Base-by-base conservation (phyloP, 2,329 filamentous ascomycete species). In the Elsinoe fawcettii region DNA sequence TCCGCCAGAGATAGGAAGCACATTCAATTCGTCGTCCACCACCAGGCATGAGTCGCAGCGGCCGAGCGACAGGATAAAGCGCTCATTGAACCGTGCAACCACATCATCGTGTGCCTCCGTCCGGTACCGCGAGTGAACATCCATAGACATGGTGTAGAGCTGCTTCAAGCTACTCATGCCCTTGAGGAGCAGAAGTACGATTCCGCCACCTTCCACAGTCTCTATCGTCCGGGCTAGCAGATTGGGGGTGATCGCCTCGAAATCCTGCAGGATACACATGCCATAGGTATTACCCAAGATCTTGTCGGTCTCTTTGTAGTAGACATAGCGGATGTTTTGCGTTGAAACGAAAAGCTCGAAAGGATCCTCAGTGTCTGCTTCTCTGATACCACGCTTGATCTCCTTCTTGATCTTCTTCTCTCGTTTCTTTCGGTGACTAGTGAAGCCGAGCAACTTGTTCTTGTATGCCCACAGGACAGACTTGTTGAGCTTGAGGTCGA, bases 221-320 rank as follows among this genome's bases (percentile, higher is more conserved):
- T 99, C 95, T 64, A 99, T 89, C 1, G 91, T 96, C 61, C 92
- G 83, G 20, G 93, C 93, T 30, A 99, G 81, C 63, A 96, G 80
- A 69, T 99, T 99, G n/a, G 93, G 93, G 8, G 93, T 99, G 64
- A 99, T 82, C 39, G 91, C 93, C 73, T 99, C 93, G 66, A 99
- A 99, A 69, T 99, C 93, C 72, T 99, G 93, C 64, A 99, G 75
- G 63, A 99, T 95, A 71, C 90, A 96, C 89, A 96, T 96, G 69
- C 92, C 92, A 69, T 93, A 99, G 43, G 93, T 99, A 72, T 97
- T 95, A 70, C 93, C 93, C 58, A 97, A 75, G 68, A 99, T 96
- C 79, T 96, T 97, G 68, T 99, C 93, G 25, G 93, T 97, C 76
- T 99, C 93, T 75, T 99, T 99, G 79, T 99, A 99, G 80, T 96